phyloP scores from a whole-genome alignment of 495 filamentous ascomycete species.

The Evernia prunastri region DNA sequence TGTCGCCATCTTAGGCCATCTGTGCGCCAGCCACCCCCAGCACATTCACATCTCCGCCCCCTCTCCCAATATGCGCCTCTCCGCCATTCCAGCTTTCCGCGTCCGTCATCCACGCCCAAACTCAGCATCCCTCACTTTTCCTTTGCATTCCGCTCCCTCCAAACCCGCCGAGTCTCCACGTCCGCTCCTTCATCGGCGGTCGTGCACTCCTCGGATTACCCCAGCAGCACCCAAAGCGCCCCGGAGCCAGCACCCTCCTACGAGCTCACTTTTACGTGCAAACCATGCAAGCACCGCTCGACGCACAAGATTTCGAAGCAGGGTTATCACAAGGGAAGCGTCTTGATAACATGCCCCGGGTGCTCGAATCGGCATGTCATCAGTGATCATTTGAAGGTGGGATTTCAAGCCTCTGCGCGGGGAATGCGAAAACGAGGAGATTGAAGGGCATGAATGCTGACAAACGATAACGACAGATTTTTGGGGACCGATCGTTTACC shows the following conservation, averaged over 20 bases:
- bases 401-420: slow-evolving; percentile 25
- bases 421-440: not conserved
- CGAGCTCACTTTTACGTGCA: slow-evolving; percentile 85
- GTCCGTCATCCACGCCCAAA: not conserved
- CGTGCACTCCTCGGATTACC: slow-evolving; percentile 30
- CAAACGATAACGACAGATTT: slow-evolving; percentile 39
- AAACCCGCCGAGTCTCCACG: slow-evolving; percentile 9
- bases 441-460: not conserved
- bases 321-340: slow-evolving; percentile 82
- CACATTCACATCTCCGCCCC: not conserved
- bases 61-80: slow-evolving; percentile 15
- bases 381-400: slow-evolving; percentile 65
- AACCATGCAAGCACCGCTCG: slow-evolving; percentile 69
- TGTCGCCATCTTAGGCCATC: slow-evolving; percentile 9
- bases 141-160: not conserved
- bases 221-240: slow-evolving; percentile 29
- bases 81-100: slow-evolving; percentile 24
- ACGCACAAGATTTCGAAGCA: slow-evolving; percentile 79
- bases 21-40: not conserved
- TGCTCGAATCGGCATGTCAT: slow-evolving; percentile 88
- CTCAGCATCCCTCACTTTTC: not conserved
- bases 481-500: slow-evolving; percentile 58
- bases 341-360: slow-evolving; percentile 76
- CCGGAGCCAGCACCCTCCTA: slow-evolving; percentile 61
- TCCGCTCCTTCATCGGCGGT: slow-evolving; percentile 26